Evolutionary conservation across 2,329 filamentous ascomycete genomes (phyloP).

Genomic region (Colletotrichum sp.): DNA sequence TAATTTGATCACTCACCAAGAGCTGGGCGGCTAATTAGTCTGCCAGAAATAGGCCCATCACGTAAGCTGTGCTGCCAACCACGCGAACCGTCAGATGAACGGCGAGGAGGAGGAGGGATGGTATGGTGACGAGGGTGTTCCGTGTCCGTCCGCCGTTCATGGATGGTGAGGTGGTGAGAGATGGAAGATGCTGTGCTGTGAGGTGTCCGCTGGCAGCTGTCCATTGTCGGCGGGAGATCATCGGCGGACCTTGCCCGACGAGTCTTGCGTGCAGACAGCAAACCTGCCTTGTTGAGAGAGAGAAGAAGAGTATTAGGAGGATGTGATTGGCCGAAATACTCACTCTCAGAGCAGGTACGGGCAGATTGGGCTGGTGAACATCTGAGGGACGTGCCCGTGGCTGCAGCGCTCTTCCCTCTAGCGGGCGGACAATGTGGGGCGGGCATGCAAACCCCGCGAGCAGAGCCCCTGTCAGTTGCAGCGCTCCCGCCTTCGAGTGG

Average conservation of each 20-base stretch:
- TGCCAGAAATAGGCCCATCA: conserved; percentile 12
- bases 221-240: conserved; percentile 11
- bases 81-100: conserved; percentile 1
- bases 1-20: conserved; percentile 21
- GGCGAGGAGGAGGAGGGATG: not conserved
- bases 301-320: not conserved
- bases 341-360: not conserved
- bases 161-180: not conserved
- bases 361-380: not conserved
- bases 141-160: not conserved
- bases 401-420: conserved; percentile 8
- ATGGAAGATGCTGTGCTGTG: not conserved
- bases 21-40: conserved; percentile 21
- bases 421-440: not conserved
- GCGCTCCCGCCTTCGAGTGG: conserved; percentile 15
- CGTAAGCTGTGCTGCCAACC: not conserved
- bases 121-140: not conserved
- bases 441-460: conserved; percentile 20
- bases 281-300: not conserved
- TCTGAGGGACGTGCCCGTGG: conserved; percentile 14
- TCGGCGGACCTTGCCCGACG: conserved; percentile 17
- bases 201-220: not conserved
- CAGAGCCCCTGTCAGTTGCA: conserved; percentile 6
- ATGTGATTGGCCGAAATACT: not conserved
- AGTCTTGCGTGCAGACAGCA: not conserved